phyloP scores from a whole-genome alignment of 2,329 filamentous ascomycete genomes.

The Westerdykella aurantiaca region DNA sequence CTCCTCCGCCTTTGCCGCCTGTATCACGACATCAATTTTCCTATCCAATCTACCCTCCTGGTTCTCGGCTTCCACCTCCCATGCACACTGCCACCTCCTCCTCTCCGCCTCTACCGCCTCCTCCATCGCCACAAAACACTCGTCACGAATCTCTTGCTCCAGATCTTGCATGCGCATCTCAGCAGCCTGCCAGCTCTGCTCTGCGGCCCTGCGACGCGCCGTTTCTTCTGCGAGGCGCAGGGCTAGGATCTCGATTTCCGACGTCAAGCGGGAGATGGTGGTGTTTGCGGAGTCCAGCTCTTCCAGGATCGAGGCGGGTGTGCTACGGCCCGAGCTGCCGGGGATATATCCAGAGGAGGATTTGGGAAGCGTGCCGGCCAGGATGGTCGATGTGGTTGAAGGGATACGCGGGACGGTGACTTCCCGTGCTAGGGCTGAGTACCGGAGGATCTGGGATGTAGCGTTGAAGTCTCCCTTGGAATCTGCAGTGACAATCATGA shows the following conservation, averaged over 20 bases:
- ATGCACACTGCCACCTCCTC: slow-evolving; percentile 70
- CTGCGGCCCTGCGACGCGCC: slow-evolving; percentile 62
- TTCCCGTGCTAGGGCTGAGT: slow-evolving; percentile 86
- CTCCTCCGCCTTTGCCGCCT: slow-evolving; percentile 44
- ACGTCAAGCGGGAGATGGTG: slow-evolving; percentile 72
- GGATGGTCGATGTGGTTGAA: slow-evolving; percentile 69
- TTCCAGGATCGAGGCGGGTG: slow-evolving; percentile 44
- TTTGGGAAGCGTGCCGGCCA: slow-evolving; percentile 24
- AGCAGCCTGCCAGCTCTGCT: slow-evolving; percentile 64
- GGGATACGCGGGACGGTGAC: slow-evolving; percentile 87
- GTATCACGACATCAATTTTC: slow-evolving; percentile 71
- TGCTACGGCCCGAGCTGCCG: slow-evolving; percentile 38
- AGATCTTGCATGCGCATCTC: slow-evolving; percentile 63
- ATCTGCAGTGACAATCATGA: slow-evolving; percentile 96
- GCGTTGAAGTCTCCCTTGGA: slow-evolving; percentile 92
- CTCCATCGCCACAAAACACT: slow-evolving; percentile 85
- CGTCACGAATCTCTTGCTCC: slow-evolving; percentile 81
- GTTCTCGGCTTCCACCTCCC: slow-evolving; percentile 69
- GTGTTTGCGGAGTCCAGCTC: slow-evolving; percentile 78
- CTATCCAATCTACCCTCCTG: slow-evolving; percentile 80
- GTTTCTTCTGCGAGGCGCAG: slow-evolving; percentile 65
- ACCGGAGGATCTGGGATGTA: slow-evolving; percentile 90
- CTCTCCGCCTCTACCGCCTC: slow-evolving; percentile 67
- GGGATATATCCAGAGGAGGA: slow-evolving; percentile 12
- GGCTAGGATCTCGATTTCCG: slow-evolving; percentile 71